Conservation (phyloP, 352 stramenopile genomes). For the Pythium folliculosum region DNA sequence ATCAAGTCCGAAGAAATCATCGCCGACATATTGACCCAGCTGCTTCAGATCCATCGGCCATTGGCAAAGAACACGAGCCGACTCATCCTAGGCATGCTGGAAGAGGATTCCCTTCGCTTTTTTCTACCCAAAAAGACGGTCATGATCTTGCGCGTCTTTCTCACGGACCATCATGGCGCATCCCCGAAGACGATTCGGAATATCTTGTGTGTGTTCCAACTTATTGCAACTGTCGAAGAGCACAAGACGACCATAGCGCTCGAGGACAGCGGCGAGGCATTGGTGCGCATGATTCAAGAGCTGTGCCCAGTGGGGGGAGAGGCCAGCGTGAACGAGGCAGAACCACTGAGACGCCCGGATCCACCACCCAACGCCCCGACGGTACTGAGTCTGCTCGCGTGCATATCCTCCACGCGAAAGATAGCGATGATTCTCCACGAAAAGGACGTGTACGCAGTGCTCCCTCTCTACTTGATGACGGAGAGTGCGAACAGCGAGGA, state of each 20-base stretch:
- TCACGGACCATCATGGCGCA: slow-evolving; percentile 41
- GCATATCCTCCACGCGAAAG: slow-evolving; percentile 39
- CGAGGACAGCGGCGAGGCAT: slow-evolving; percentile 64
- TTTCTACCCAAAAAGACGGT: slow-evolving; percentile 83
- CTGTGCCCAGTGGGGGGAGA: slow-evolving; percentile 26
- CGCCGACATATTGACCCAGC: slow-evolving; percentile 57
- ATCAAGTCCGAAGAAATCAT: slow-evolving; percentile 77
- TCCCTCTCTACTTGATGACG: slow-evolving; percentile 45
- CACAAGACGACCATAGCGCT: slow-evolving; percentile 74
- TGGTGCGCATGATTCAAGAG: slow-evolving; percentile 53
- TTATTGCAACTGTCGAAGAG: slow-evolving; percentile 66
- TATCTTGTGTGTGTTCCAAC: slow-evolving; percentile 55
- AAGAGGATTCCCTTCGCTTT: slow-evolving; percentile 79
- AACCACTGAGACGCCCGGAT: slow-evolving; percentile 7
- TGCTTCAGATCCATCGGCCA: slow-evolving; percentile 58
- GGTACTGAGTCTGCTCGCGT: slow-evolving; percentile 44
- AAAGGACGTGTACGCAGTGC: slow-evolving; percentile 46
- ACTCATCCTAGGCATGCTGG: slow-evolving; percentile 56
- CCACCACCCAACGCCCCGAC: slow-evolving; percentile 43
- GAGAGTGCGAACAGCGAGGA: neutral
- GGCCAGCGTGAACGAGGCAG: neutral
- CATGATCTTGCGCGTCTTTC: slow-evolving; percentile 54
- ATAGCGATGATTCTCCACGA: slow-evolving; percentile 59
- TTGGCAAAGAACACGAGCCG: slow-evolving; percentile 70
- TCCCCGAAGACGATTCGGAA: slow-evolving; percentile 62